Conservation (phyloP, 169 alveolate genomes). For the Babesia gibsoni region DNA sequence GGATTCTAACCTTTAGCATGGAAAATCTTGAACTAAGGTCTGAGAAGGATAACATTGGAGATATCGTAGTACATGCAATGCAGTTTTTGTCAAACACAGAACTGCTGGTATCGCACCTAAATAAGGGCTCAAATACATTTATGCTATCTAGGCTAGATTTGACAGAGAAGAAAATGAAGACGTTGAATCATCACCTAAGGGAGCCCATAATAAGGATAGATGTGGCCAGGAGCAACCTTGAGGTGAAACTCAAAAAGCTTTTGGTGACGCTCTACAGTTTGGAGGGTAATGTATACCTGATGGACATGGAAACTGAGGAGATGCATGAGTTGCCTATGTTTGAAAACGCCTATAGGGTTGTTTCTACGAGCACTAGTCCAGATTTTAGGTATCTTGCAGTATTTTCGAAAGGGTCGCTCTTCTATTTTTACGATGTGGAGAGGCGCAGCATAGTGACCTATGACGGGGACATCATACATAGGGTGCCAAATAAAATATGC, state of each 20-base stretch:
- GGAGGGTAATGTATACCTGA: conserved; percentile 49
- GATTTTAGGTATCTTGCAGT: conserved; percentile 53
- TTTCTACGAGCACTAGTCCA: conserved; percentile 23
- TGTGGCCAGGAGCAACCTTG: conserved; percentile 31
- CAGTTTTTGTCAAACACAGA: conserved; percentile 25
- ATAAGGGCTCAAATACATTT: not conserved
- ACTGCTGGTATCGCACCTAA: conserved; percentile 30
- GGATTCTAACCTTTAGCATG: conserved; percentile 9
- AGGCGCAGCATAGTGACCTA: conserved; percentile 28
- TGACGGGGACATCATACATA: conserved; percentile 42
- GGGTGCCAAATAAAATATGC: conserved; percentile 22
- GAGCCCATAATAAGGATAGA: conserved; percentile 23
- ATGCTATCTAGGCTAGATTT: conserved; percentile 6
- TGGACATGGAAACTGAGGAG: conserved; percentile 20
- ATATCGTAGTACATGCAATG: conserved; percentile 28
- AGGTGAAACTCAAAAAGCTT: not conserved
- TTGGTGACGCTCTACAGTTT: conserved; percentile 30
- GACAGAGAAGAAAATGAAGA: not conserved
- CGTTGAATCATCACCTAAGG: not conserved
- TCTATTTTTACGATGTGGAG: conserved; percentile 45
- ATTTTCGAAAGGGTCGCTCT: conserved; percentile 46
- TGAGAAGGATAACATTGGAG: not conserved
- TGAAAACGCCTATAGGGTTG: conserved; percentile 40
- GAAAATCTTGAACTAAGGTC: conserved; percentile 25
- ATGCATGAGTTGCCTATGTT: conserved; percentile 42